phyloP scores from a whole-genome alignment of 2,329 filamentous ascomycete genomes.

The Ophidiomyces ophidiicola region DNA sequence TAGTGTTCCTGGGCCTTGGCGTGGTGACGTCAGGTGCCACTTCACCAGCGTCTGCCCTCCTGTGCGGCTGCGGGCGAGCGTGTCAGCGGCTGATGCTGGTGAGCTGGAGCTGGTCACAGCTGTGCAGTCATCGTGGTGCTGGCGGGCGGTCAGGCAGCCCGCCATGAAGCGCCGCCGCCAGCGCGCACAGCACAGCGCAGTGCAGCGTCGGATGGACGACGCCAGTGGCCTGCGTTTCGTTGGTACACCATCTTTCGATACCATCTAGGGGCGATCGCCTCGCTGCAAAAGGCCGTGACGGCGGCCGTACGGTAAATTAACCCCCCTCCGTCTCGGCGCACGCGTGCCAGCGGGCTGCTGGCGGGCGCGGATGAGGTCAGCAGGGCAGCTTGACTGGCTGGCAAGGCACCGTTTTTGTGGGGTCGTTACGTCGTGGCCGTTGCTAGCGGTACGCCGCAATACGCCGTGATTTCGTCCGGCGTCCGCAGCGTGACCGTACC shows the following conservation, averaged over 20 bases:
- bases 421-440: constrained; percentile 4
- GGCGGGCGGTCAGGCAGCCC: too few relatives aligned
- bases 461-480: too few relatives aligned
- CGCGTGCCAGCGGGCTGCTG: too few relatives aligned
- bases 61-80: not conserved
- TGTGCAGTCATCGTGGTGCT: too few relatives aligned
- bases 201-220: constrained; percentile 3
- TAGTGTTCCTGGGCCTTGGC: constrained; percentile 12
- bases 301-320: constrained; percentile 6
- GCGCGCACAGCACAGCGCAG: not conserved
- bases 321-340: too few relatives aligned
- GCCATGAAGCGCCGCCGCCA: too few relatives aligned
- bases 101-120: too few relatives aligned
- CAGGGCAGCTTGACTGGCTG: constrained; percentile 6
- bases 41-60: not conserved
- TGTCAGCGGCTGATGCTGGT: not conserved
- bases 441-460: too few relatives aligned
- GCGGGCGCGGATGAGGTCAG: constrained; percentile 10
- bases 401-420: constrained; percentile 1
- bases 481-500: too few relatives aligned
- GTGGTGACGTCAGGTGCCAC: constrained; percentile 10
- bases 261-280: constrained; percentile 6
- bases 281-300: not conserved
- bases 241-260: constrained; percentile 1
- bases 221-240: not conserved